Evolutionary conservation across 192 early-diverging fungal species (phyloP), one percentile per base, ranked within the genome.

Genomic region (Paraglomus brasilianum): DNA sequence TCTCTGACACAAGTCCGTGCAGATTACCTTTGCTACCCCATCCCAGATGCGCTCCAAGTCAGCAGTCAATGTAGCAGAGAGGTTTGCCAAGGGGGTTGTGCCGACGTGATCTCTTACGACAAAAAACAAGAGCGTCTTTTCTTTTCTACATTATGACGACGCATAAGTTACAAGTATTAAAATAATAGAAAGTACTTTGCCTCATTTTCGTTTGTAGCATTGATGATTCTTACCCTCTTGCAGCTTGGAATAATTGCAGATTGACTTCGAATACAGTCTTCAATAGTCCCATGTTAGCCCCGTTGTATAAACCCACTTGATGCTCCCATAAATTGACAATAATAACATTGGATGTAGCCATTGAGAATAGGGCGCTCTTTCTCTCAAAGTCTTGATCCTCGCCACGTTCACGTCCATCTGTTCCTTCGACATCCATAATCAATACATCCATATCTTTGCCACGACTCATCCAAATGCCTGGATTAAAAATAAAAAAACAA

Each of bases 221-320:
- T 38, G 38, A 38, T 22, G 30, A 71, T 50, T 52, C 38, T 53
- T 79, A 87, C 78, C 89, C 87, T 77, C 91, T 85, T 45, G 88
- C 75, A 61, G 83, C 75, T 74, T 94, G 91, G 74, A 99, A 99
- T 43, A 99, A 85, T 77, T 98, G 93, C 72, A 99, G 75, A 74
- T 99, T 98, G 42, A 99, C 97, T 67, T 99, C 97, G 78, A 99
- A 90, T 0, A 99, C 97, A 5, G 95, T 98, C 80, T 97, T 98
- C 17, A 99, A 81, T 45, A 99, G 80, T 17, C 95, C 95, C 94
- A 99, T 95, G 73, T 99, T 99, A 41, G 97, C 97, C 22, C 97
- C 95, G 74, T 98, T 92, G 83, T 99, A 99, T 39, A 99, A 82
- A 39, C 96, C 97, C 30, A 99, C 95, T 75, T 89, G 90, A 75